These are phyloP conservation scores for Euphorbia pulcherrima DNA, from an alignment of 345 rosid genomes.

Conservation along the genomic window DNA sequence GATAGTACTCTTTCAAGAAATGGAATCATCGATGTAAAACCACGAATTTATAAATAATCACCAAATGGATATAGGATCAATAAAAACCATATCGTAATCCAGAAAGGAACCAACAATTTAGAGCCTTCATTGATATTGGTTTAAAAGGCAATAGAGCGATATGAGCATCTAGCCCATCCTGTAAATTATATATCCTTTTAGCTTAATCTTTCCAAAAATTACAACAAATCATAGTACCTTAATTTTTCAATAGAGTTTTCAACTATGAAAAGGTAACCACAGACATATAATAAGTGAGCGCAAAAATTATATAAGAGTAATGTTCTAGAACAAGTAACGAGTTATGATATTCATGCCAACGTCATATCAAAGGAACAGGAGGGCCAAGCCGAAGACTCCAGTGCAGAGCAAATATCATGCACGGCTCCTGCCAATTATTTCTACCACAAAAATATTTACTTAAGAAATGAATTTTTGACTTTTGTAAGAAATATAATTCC, in stretches of 20 bases:
- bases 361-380: conserved; percentile 64
- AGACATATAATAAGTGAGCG: not conserved
- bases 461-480: not conserved
- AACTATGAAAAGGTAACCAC: too few relatives aligned
- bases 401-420: conserved; percentile 70
- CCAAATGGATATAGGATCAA: not conserved
- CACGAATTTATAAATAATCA: not conserved
- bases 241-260: not conserved
- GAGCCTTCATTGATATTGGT: conserved; percentile 69
- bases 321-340: conserved; percentile 69
- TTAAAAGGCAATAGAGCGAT: conserved; percentile 71
- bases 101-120: conserved; percentile 70
- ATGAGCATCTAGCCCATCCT: conserved; percentile 55
- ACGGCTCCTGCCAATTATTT: conserved; percentile 76
- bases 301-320: not conserved
- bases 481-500: not conserved
- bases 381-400: conserved; percentile 86
- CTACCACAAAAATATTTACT: conserved; percentile 38
- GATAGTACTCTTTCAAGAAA: not conserved
- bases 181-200: conserved; percentile 26
- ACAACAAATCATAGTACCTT: not conserved
- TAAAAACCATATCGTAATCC: conserved; percentile 53
- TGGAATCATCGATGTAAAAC: conserved; percentile 1
- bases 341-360: conserved; percentile 64
- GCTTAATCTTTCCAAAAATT: conserved; percentile 10